Evolutionary conservation across 139 green algal species (phyloP).

Genomic region (Chlorokybus atmophyticus): DNA sequence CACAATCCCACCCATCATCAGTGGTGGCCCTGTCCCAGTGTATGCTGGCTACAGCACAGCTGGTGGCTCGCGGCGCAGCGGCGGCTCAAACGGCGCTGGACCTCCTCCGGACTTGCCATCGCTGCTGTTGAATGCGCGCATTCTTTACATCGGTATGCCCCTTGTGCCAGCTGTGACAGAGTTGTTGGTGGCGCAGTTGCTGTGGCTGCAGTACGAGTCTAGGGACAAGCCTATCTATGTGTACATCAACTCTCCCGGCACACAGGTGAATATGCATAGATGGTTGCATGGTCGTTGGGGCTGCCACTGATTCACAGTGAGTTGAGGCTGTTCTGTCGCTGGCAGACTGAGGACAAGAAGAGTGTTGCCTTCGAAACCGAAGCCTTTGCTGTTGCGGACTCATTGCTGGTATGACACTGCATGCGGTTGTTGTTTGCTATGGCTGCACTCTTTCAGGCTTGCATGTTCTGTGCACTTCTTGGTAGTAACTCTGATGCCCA

Average conservation of each 20-base stretch:
- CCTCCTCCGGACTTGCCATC: conserved; percentile 91
- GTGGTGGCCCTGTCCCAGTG: too few species aligned
- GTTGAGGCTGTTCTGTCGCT: too few species aligned
- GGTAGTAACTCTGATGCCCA: too few species aligned
- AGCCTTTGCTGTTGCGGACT: conserved; percentile 79
- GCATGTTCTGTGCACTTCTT: too few species aligned
- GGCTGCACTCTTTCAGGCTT: too few species aligned
- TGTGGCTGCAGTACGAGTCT: conserved; percentile 90
- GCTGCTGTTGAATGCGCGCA: conserved; percentile 86
- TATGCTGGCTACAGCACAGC: too few species aligned
- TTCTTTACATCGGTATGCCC: conserved; percentile 98
- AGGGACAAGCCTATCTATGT: conserved; percentile 76
- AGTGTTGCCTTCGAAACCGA: conserved; percentile 80
- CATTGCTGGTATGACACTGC: conserved; percentile 61
- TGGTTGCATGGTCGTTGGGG: conserved; percentile 29
- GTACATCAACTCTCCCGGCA: conserved; percentile 89
- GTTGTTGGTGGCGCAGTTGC: conserved; percentile 92
- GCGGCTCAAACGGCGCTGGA: conserved; percentile 34
- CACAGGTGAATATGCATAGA: conserved; percentile 14
- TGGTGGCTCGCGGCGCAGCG: conserved; percentile 20
- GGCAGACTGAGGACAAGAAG: conserved; percentile 34
- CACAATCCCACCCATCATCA: too few species aligned
- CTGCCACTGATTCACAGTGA: too few species aligned
- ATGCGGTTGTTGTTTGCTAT: too few species aligned
- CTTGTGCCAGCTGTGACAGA: conserved; percentile 94